Evolutionary conservation across 2,329 filamentous ascomycete species (phyloP).

Genomic region (Neonectria coccinea): DNA sequence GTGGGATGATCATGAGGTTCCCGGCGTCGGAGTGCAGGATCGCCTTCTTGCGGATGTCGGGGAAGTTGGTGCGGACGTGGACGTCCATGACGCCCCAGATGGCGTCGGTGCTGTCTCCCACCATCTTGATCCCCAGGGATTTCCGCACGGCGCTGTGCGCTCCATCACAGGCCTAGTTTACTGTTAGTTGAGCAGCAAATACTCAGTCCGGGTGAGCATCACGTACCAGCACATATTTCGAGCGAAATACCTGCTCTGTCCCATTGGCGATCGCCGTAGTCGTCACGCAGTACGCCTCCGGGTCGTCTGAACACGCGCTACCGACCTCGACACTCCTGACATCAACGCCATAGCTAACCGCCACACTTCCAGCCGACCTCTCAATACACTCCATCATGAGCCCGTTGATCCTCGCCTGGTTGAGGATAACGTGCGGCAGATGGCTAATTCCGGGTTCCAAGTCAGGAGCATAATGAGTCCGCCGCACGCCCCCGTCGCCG

Average conservation of each 20-base stretch:
- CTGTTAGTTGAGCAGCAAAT: not conserved
- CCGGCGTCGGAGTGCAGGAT: constrained; percentile 52
- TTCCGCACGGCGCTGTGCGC: constrained; percentile 61
- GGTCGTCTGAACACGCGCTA: not conserved
- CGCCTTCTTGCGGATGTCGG: constrained; percentile 70
- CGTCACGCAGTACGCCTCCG: constrained; percentile 25
- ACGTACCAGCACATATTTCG: constrained; percentile 39
- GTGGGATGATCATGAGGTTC: constrained; percentile 71
- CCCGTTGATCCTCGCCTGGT: constrained; percentile 33
- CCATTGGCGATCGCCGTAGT: constrained; percentile 21
- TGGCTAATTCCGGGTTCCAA: constrained; percentile 27
- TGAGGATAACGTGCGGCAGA: constrained; percentile 35
- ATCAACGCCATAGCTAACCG: constrained; percentile 32
- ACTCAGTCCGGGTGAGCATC: not conserved
- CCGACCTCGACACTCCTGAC: constrained; percentile 30
- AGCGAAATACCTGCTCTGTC: constrained; percentile 5
- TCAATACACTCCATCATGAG: constrained; percentile 29
- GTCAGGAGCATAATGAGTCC: constrained; percentile 25
- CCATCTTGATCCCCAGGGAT: constrained; percentile 66
- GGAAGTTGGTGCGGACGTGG: constrained; percentile 65
- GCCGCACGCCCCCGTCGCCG: constrained; percentile 11
- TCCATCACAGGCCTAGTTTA: constrained; percentile 27
- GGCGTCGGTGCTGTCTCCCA: constrained; percentile 65
- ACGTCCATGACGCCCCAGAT: constrained; percentile 55
- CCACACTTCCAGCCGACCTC: constrained; percentile 7